Base-by-base conservation (phyloP, 345 rosid genomes). In the Lepidium aucheri region DNA sequence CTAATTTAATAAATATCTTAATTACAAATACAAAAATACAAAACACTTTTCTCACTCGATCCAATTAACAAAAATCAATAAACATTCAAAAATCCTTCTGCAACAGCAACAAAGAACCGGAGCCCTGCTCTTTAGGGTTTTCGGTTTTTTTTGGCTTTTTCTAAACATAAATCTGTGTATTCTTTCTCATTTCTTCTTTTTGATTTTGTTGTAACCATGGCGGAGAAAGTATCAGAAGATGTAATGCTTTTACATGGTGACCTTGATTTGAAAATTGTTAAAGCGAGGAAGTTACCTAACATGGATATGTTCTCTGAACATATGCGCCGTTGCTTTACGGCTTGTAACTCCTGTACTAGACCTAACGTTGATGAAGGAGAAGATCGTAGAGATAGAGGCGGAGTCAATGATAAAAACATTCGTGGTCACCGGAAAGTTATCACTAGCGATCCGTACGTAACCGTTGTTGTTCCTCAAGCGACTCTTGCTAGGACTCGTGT, bases 401-500 rank as follows among this genome's bases (percentile, higher is more conserved):
- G 24, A 17, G 47, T 2, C 8, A 67, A 52, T 6, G 70, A 67
- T 54, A n/a, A 17, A 2, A 68, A 60, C 24, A 32, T 63, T 49
- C 84, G 17, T 30, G 71, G 41, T 14, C 81, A 72, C 76, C 62
- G 77, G 6, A 80, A 74, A 47, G 77, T 88, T 17, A 75, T 94
- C 80, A 85, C 93, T 53, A 86, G 93, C 66, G 97, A 90, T 44
- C 83, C 97, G 0, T 94, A 94, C 55, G 96, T 85, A 38, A 86
- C 91, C 65, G 93, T 94, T 47, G 67, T 74, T 2, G 96, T 94
- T 22, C 99, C 99, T 0, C 97, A 94, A 34, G 81, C 91, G 35
- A 94, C 96, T 13, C 60, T 94, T 10, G 99, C 99, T 6, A 80
- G 97, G 6, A 88, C 97, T 0, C 80, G 85, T 18, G 96, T 94